A percentile compares a stretch with the other conserved stretches of the same genome.
These are phyloP conservation scores for Centrapalus pauciflorus DNA, from an alignment of 129 eudicot species.

Conservation along the genomic window DNA sequence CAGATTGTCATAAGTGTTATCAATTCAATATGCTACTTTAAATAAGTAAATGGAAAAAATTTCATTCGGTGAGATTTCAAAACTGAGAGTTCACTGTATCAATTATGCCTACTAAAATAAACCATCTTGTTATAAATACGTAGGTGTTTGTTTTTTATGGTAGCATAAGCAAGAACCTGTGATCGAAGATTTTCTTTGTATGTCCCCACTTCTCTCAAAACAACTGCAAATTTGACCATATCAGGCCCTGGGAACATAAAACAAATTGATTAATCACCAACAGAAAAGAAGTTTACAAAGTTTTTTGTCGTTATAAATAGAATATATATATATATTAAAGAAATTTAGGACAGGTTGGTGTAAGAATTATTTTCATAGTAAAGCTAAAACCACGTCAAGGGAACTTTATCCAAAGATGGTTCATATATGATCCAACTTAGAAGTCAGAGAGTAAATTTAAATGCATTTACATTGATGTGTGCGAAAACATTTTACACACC, in stretches of 20 bases:
- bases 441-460: too few relatives aligned
- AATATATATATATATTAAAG: not conserved
- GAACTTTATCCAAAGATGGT: too few relatives aligned
- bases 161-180: slow-evolving; percentile 43
- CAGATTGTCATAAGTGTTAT: not conserved
- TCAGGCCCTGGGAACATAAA: slow-evolving; percentile 61
- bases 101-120: not conserved
- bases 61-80: not conserved
- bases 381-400: not conserved
- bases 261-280: slow-evolving; percentile 17
- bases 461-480: too few relatives aligned
- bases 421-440: too few relatives aligned
- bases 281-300: slow-evolving; percentile 1
- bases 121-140: not conserved
- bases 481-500: too few relatives aligned
- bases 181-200: slow-evolving; percentile 83
- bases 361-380: too few relatives aligned
- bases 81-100: not conserved
- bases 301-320: not conserved
- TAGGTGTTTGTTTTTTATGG: slow-evolving; percentile 9
- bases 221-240: slow-evolving; percentile 76
- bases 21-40: not conserved
- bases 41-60: too few relatives aligned
- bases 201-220: slow-evolving; percentile 78
- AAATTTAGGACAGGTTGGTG: too few relatives aligned